These are phyloP conservation scores for Toxicodendron radicans DNA, from an alignment of 345 rosid genomes.

Conservation along the genomic window DNA sequence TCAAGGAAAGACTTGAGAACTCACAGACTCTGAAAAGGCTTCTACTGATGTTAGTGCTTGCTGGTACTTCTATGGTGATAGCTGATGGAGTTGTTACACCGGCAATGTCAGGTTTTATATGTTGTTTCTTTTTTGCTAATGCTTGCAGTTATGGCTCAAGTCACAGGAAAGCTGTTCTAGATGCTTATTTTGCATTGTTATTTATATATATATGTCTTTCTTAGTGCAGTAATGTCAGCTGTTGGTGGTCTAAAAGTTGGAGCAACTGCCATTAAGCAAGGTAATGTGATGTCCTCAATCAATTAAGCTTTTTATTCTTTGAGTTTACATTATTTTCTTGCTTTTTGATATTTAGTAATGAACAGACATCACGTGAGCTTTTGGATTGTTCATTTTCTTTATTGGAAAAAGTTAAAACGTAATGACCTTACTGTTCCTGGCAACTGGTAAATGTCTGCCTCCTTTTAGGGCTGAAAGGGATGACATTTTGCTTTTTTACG, in stretches of 20 bases:
- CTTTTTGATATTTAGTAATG: constrained; percentile 1
- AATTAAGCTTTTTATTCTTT: not conserved
- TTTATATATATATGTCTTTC: constrained; percentile 18
- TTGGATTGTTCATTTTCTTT: not conserved
- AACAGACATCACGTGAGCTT: not conserved
- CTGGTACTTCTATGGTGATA: constrained; percentile 96
- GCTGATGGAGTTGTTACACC: constrained; percentile 98
- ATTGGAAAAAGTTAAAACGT: not conserved
- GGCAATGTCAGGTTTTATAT: constrained; percentile 91
- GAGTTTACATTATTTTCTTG: not conserved
- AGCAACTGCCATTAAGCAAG: constrained; percentile 69
- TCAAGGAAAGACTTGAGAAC: constrained; percentile 90
- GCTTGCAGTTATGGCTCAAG: not conserved
- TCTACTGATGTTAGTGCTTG: constrained; percentile 86
- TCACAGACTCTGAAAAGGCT: constrained; percentile 72
- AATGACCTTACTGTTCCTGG: not conserved
- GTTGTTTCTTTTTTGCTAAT: constrained; percentile 14
- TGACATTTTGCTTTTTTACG: not conserved
- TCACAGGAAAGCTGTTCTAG: not conserved
- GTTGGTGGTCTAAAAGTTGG: constrained; percentile 95
- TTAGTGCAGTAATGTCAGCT: constrained; percentile 85
- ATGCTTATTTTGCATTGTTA: not conserved
- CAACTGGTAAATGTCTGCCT: not conserved
- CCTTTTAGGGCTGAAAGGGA: not conserved
- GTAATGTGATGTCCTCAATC: constrained; percentile 35